These are phyloP conservation scores for Scheffersomyces cryptocercus DNA, from an alignment of 1,139 yeast species.

Conservation along the genomic window DNA sequence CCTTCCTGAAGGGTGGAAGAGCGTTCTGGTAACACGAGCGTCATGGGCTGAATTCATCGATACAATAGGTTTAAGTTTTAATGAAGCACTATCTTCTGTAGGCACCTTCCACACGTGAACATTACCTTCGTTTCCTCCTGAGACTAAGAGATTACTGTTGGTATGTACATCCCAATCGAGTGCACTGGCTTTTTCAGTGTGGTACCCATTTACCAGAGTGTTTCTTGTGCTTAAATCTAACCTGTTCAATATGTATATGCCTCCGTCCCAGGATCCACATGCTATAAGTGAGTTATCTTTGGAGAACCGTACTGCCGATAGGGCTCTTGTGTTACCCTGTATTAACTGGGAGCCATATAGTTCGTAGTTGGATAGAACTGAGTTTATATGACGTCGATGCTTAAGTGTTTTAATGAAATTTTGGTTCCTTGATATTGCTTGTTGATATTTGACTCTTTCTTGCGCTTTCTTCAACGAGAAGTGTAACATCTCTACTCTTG, in stretches of 20 bases:
- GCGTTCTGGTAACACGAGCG: constrained; percentile 61
- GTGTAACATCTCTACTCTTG: constrained; percentile 53
- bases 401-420: constrained; percentile 34
- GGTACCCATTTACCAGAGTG: constrained; percentile 30
- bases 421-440: constrained; percentile 15
- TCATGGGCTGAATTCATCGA: constrained; percentile 42
- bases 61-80: constrained; percentile 14
- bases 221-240: constrained; percentile 33
- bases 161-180: constrained; percentile 55
- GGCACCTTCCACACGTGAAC: constrained; percentile 47
- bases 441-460: constrained; percentile 35
- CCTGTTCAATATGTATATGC: constrained; percentile 49
- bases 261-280: constrained; percentile 87
- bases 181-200: constrained; percentile 68
- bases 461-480: constrained; percentile 51
- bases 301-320: constrained; percentile 59
- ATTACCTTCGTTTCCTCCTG: constrained; percentile 70
- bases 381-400: constrained; percentile 48
- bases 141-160: constrained; percentile 27
- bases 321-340: constrained; percentile 58
- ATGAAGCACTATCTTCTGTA: constrained; percentile 7
- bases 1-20: constrained; percentile 64
- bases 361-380: constrained; percentile 38
- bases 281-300: constrained; percentile 42
- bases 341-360: constrained; percentile 71